phyloP scores from a whole-genome alignment of 2,329 filamentous ascomycete genomes.

The Cladorrhinum sp. region DNA sequence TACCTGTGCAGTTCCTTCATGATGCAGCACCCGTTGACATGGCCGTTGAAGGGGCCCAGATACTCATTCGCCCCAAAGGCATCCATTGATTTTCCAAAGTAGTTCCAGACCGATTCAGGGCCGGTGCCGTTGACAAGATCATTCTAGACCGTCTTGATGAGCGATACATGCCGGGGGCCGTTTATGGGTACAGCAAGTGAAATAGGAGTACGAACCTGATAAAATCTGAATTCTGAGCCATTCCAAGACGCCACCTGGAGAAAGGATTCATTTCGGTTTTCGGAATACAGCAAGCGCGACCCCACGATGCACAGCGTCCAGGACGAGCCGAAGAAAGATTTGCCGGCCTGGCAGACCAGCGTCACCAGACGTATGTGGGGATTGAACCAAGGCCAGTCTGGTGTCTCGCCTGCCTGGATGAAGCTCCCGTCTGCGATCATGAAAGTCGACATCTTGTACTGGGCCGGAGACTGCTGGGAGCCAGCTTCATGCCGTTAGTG shows the following conservation, averaged over 20 bases:
- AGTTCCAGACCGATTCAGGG: background rate
- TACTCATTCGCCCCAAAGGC: conserved; percentile 1
- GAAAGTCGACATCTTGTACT: background rate
- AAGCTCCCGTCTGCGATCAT: conserved; percentile 8
- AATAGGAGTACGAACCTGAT: background rate
- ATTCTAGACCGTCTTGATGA: too few relatives aligned
- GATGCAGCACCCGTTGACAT: conserved; percentile 3
- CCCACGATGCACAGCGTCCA: conserved; percentile 3
- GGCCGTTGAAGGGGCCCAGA: conserved; percentile 8
- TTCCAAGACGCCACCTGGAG: conserved; percentile 6
- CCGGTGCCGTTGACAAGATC: too few relatives aligned
- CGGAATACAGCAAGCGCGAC: background rate
- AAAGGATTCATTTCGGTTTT: background rate
- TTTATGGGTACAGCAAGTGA: too few relatives aligned
- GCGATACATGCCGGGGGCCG: too few relatives aligned
- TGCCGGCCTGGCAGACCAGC: background rate
- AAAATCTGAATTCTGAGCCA: background rate
- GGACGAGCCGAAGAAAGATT: background rate
- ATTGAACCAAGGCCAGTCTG: background rate
- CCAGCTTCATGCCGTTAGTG: too few relatives aligned
- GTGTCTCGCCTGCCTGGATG: background rate
- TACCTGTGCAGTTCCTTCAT: conserved; percentile 9
- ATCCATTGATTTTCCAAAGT: conserved; percentile 2
- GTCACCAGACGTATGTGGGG: background rate
- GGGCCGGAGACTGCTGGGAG: too few relatives aligned